Conservation (phyloP, 1,139 yeast species). For the Yamadazyma triangularis region DNA sequence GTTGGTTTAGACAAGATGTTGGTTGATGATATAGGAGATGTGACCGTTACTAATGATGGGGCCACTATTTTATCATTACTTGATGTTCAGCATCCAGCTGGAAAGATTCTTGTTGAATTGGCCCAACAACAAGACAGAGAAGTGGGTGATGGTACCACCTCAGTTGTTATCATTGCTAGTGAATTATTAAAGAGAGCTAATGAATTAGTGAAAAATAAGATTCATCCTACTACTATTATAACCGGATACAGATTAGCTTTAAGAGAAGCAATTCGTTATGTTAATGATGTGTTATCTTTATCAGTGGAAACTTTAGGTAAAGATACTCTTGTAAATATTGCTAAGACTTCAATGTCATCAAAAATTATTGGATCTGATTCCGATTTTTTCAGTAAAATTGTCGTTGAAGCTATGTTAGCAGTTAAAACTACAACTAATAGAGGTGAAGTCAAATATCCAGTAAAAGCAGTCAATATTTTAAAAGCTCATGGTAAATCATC, state of each 20-base stretch:
- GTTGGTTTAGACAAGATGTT: constrained; percentile 98
- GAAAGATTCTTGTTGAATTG: constrained; percentile 90
- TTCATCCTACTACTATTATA: constrained; percentile 96
- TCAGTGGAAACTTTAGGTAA: constrained; percentile 82
- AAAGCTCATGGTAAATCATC: constrained; percentile 97
- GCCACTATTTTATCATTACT: constrained; percentile 88
- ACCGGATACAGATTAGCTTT: constrained; percentile 94
- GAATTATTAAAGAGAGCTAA: constrained; percentile 91
- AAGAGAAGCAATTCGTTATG: constrained; percentile 86
- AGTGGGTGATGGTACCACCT: constrained; percentile 97
- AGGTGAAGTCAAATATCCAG: constrained; percentile 92
- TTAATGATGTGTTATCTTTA: constrained; percentile 78
- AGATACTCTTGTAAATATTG: constrained; percentile 78
- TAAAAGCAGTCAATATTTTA: constrained; percentile 91
- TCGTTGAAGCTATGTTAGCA: constrained; percentile 92
- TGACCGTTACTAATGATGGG: constrained; percentile 97
- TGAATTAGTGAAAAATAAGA: constrained; percentile 86
- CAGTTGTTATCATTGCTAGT: constrained; percentile 94
- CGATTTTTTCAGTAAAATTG: constrained; percentile 84
- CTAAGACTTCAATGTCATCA: constrained; percentile 95
- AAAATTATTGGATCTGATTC: constrained; percentile 94
- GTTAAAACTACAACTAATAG: constrained; percentile 87
- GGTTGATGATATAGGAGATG: constrained; percentile 99
- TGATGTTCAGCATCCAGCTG: constrained; percentile 99
- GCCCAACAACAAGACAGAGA: constrained; percentile 99